phyloP scores from a whole-genome alignment of 306 rosid species.

The Quercus cerris region DNA sequence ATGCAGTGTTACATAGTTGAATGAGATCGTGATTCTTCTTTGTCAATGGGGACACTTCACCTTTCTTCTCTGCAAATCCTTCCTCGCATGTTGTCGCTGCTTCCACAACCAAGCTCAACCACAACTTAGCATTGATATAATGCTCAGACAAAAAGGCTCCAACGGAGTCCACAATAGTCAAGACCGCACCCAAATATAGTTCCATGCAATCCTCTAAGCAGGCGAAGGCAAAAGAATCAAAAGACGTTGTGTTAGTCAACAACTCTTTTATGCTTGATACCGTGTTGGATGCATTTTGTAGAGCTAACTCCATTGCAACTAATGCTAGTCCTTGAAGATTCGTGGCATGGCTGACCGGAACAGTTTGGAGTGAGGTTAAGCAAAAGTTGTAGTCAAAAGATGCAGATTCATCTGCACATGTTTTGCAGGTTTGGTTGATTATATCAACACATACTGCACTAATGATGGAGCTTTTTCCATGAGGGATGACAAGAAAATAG shows the following conservation, averaged over 20 bases:
- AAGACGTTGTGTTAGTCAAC: background rate
- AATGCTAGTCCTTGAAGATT: constrained; percentile 55
- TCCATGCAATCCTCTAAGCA: constrained; percentile 58
- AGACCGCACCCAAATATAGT: constrained; percentile 44
- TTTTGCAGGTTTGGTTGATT: constrained; percentile 42
- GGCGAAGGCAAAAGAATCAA: constrained; percentile 10
- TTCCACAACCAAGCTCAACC: constrained; percentile 59
- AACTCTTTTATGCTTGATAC: constrained; percentile 32
- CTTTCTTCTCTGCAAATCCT: constrained; percentile 49
- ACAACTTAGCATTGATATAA: constrained; percentile 22
- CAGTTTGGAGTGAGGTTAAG: constrained; percentile 30
- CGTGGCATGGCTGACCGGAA: constrained; percentile 39
- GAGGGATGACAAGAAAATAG: constrained; percentile 9
- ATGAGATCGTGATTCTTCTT: constrained; percentile 47
- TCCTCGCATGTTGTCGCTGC: constrained; percentile 50
- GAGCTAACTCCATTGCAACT: constrained; percentile 58
- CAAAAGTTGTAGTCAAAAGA: constrained; percentile 30
- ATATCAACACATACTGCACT: constrained; percentile 21
- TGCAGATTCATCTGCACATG: constrained; percentile 38
- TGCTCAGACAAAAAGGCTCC: constrained; percentile 38
- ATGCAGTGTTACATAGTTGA: constrained; percentile 54
- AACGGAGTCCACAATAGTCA: constrained; percentile 30
- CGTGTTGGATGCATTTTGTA: constrained; percentile 37
- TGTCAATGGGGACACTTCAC: constrained; percentile 50
- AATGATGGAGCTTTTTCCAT: constrained; percentile 4